Evolutionary conservation across 225 moss, liverwort and hornwort species (phyloP).

Genomic region (Physcomitrium patens): DNA sequence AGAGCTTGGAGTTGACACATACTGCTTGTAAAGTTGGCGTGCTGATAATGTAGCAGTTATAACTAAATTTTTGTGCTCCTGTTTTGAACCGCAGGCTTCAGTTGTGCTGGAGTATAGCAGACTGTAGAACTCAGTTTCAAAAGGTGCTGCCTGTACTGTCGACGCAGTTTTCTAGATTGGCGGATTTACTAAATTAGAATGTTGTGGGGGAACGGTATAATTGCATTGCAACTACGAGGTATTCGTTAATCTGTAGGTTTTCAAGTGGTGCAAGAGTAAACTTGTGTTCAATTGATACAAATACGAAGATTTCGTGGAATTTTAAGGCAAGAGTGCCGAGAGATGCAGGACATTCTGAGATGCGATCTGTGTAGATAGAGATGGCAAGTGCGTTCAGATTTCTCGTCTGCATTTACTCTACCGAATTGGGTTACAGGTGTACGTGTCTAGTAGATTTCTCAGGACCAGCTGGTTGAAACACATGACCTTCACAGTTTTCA

Average conservation of each 20-base stretch:
- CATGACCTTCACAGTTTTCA: constrained; percentile 6
- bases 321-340: not conserved
- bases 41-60: constrained; percentile 12
- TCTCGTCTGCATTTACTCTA: constrained; percentile 9
- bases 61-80: constrained; percentile 23
- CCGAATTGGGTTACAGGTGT: constrained; percentile 27
- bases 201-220: constrained; percentile 19
- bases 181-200: constrained; percentile 27
- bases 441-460: constrained; percentile 21
- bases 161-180: constrained; percentile 27
- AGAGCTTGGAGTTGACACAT: too few relatives aligned
- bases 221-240: not conserved
- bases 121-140: constrained; percentile 3
- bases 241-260: not conserved
- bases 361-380: constrained; percentile 25
- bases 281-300: constrained; percentile 7
- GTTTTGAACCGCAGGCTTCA: constrained; percentile 17
- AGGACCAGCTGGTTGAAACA: constrained; percentile 46
- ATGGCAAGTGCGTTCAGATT: constrained; percentile 34
- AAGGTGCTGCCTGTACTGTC: not conserved
- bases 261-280: constrained; percentile 3
- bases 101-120: not conserved
- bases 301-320: constrained; percentile 18
- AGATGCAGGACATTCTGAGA: constrained; percentile 27
- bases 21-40: not conserved